Conservation (phyloP, 2,329 filamentous ascomycete genomes). For the Monosporascus sp. region DNA sequence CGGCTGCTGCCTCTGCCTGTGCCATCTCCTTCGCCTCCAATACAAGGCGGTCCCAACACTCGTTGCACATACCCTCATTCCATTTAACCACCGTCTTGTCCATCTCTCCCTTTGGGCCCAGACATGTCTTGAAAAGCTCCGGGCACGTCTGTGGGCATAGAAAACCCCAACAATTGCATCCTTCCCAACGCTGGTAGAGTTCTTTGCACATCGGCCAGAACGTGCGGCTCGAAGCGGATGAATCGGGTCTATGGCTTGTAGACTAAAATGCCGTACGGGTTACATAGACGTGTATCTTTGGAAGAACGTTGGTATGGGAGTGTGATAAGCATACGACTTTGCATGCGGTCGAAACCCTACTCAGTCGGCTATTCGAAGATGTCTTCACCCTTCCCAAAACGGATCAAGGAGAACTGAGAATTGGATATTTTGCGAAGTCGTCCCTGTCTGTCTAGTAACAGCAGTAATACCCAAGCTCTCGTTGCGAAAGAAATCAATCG, state of each 20-base stretch:
- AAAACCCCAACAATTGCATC: conserved; percentile 28
- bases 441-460: conserved; percentile 29
- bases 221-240: not conserved
- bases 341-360: not conserved
- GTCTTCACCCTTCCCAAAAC: not conserved
- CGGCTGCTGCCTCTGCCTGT: conserved; percentile 16
- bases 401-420: not conserved
- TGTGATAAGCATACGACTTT: conserved; percentile 3
- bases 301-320: not conserved
- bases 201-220: conserved; percentile 26
- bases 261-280: not conserved
- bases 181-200: conserved; percentile 28
- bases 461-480: conserved; percentile 12
- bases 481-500: conserved; percentile 3
- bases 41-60: conserved; percentile 28
- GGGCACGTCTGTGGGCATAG: conserved; percentile 24
- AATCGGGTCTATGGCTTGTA: not conserved
- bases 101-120: conserved; percentile 27
- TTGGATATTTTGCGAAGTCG: not conserved
- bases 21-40: conserved; percentile 27
- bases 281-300: not conserved
- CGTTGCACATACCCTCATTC: conserved; percentile 29
- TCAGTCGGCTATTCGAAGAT: not conserved
- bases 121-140: conserved; percentile 26
- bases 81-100: conserved; percentile 27